These are phyloP conservation scores for Marasmius fiardii DNA, from an alignment of 1,284 basidiomycete species.

Conservation along the genomic window DNA sequence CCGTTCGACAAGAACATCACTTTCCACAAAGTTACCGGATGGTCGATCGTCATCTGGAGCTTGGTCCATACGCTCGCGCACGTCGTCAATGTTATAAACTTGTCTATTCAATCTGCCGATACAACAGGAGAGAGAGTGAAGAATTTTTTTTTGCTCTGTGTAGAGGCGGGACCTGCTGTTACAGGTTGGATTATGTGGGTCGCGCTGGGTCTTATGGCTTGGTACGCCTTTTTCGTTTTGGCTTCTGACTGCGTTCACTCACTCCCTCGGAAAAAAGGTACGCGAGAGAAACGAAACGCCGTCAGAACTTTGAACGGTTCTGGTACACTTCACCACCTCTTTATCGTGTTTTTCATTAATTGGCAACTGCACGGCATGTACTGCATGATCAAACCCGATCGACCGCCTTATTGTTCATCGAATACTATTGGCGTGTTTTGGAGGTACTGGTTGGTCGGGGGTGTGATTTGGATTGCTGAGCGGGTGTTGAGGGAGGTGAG, in stretches of 20 bases:
- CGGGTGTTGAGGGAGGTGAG: conserved; percentile 86
- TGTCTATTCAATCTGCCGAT: conserved; percentile 57
- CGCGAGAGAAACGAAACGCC: conserved; percentile 74
- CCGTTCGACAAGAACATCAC: conserved; percentile 89
- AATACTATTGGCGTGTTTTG: conserved; percentile 89
- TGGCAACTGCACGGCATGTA: conserved; percentile 96
- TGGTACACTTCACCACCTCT: conserved; percentile 90
- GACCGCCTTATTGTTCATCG: conserved; percentile 80
- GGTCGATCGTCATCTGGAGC: conserved; percentile 79
- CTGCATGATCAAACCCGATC: conserved; percentile 89
- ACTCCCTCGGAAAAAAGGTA: no score
- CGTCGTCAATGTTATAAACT: conserved; percentile 76
- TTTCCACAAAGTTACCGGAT: conserved; percentile 85
- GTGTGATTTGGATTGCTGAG: conserved; percentile 80
- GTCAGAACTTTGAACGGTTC: conserved; percentile 78
- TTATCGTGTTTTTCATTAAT: conserved; percentile 84
- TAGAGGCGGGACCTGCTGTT: conserved; percentile 78
- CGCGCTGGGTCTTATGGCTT: conserved; percentile 74
- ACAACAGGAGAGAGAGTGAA: conserved; percentile 53
- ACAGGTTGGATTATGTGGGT: conserved; percentile 91
- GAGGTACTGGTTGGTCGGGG: conserved; percentile 90
- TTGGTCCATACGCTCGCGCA: conserved; percentile 76
- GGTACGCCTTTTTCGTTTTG: conserved; percentile 31
- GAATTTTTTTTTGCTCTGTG: conserved; percentile 75
- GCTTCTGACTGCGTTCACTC: no score